Base-by-base conservation (phyloP, 2,329 filamentous ascomycete species). In the Fusarium compactum region DNA sequence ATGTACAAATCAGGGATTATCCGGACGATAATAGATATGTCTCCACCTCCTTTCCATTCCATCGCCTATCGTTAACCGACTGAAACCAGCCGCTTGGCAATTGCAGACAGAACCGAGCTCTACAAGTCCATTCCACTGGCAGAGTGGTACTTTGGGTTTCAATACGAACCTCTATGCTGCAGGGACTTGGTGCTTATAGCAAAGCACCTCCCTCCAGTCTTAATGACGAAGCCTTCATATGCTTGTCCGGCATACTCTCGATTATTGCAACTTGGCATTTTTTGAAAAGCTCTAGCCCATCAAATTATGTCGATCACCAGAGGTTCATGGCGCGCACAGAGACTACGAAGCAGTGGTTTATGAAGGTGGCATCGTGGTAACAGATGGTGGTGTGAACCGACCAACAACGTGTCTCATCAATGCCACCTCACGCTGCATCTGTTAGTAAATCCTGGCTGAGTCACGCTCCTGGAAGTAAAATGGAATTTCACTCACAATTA, bases 351-450 rank as follows among this genome's bases (percentile, higher is more conserved):
- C 11, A 40, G n/a, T 9, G 29, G 11, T 10, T 20, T 12, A 29
- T 16, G 29, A 44, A 44, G 34, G 38, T 54, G 20, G 29, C 22
- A 58, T 34, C 10, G 20, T 43, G 27, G 16, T 58, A n/a, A 15
- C 10, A 38, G 12, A 14, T 43, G 46, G 25, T 58, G 38, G 27
- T 58, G 34, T 18, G 27, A 53, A 52, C 27, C 32, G 34, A n/a
- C 53, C 53, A 56, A 56, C 46, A 52, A 18, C 24, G 25, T 51
- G 46, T 43, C 47, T 44, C 27, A 58, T 25, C 38, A 34, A 32
- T 58, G 38, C 47, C 38, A 58, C 56, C 52, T 44, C 47, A 53
- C 15, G 8, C 29, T 38, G 43, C 43, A 22, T 56, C 20, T 48
- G 15, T 48, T 38, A n/a, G 18, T 12, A 32, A n/a, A 38, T n/a